A percentile compares a stretch with the other conserved stretches of the same genome.
Evolutionary conservation across 768 basidiomycete species (phyloP).

Genomic region (Auriculariales sp.): DNA sequence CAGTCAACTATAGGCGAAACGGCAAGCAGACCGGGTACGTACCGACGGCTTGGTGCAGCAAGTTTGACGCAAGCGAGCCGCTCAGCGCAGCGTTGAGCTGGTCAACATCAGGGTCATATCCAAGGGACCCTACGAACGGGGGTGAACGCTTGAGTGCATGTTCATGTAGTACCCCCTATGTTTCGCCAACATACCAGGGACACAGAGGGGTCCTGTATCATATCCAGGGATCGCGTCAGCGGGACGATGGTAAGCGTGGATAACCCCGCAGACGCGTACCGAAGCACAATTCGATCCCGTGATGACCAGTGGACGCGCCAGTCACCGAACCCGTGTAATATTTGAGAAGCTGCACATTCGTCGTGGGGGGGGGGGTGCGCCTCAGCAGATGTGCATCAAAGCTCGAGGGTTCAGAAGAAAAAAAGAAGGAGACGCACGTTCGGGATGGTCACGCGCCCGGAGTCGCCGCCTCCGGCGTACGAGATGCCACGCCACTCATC

Average conservation of each 20-base stretch:
- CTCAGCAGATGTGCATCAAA: background rate
- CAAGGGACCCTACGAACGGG: conserved; percentile 4
- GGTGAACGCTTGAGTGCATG: background rate
- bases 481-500: conserved; percentile 11
- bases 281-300: conserved; percentile 8
- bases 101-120: conserved; percentile 8
- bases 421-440: conserved; percentile 6
- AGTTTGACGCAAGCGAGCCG: conserved; percentile 6
- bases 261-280: conserved; percentile 1
- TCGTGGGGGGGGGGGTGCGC: background rate
- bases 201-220: too few relatives aligned
- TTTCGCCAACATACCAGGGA: too few relatives aligned
- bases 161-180: too few relatives aligned
- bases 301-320: conserved; percentile 7
- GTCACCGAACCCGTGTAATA: conserved; percentile 6
- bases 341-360: conserved; percentile 9
- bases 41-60: conserved; percentile 5
- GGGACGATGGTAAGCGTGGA: too few relatives aligned
- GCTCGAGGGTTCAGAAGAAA: background rate
- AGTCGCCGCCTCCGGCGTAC: conserved; percentile 11
- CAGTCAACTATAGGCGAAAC: background rate
- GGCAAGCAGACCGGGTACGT: too few relatives aligned
- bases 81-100: conserved; percentile 8
- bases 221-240: too few relatives aligned
- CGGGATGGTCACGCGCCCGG: conserved; percentile 11